phyloP scores from a whole-genome alignment of 225 moss, liverwort and hornwort species.

The Sphagnum tenellum region DNA sequence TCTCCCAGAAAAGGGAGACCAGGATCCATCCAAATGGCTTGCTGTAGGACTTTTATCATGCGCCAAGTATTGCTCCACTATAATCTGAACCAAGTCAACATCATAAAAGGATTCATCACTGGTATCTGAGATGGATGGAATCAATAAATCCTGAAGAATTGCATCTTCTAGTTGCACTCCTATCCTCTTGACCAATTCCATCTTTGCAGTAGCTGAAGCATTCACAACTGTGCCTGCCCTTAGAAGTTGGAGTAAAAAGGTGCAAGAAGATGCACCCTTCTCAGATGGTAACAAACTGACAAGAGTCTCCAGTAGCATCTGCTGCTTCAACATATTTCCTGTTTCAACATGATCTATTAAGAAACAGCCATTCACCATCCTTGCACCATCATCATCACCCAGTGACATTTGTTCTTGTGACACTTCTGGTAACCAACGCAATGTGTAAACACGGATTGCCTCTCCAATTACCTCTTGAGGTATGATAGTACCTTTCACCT shows the following conservation, averaged over 20 bases:
- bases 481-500: constrained; percentile 36
- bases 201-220: constrained; percentile 36
- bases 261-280: constrained; percentile 40
- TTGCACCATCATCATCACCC: constrained; percentile 5
- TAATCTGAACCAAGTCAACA: constrained; percentile 59
- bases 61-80: constrained; percentile 56
- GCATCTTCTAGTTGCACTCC: constrained; percentile 74
- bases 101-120: constrained; percentile 41
- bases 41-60: constrained; percentile 56
- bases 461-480: constrained; percentile 48
- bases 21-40: constrained; percentile 18
- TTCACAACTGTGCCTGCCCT: constrained; percentile 50
- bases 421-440: constrained; percentile 67
- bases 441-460: constrained; percentile 54
- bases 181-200: constrained; percentile 50
- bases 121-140: constrained; percentile 54
- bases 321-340: constrained; percentile 27
- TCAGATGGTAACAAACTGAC: constrained; percentile 60
- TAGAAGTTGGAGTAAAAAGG: constrained; percentile 62
- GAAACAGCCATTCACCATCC: constrained; percentile 9
- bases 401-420: constrained; percentile 28
- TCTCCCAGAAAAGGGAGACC: constrained; percentile 21
- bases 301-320: constrained; percentile 59
- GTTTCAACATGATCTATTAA: constrained; percentile 33
- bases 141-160: constrained; percentile 52